phyloP scores from a whole-genome alignment of 768 basidiomycete genomes.

The Mycena belliarum region DNA sequence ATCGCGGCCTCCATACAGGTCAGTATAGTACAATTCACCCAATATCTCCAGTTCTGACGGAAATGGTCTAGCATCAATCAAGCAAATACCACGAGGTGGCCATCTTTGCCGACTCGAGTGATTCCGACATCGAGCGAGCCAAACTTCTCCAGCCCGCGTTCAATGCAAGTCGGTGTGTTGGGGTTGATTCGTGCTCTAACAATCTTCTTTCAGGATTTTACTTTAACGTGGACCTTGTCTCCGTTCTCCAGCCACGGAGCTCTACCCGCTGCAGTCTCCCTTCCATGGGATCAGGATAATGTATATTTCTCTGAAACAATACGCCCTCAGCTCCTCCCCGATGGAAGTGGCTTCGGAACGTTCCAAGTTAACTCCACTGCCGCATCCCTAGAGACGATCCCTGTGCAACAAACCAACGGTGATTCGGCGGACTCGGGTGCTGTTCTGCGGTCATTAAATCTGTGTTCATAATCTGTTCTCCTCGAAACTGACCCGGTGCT shows the following conservation, averaged over 20 bases:
- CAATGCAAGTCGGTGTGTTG: slow-evolving; percentile 24
- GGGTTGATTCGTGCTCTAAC: background rate
- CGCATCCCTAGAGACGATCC: slow-evolving; percentile 19
- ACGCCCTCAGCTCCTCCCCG: slow-evolving; percentile 33
- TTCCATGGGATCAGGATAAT: slow-evolving; percentile 32
- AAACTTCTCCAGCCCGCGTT: slow-evolving; percentile 28
- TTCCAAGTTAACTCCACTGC: slow-evolving; percentile 30
- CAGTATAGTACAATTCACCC: background rate
- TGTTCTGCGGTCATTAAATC: slow-evolving; percentile 27
- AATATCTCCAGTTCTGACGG: background rate
- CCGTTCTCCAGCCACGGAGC: slow-evolving; percentile 37
- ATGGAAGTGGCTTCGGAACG: slow-evolving; percentile 41
- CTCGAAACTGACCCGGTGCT: background rate
- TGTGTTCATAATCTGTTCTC: background rate
- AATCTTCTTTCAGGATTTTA: slow-evolving; percentile 27
- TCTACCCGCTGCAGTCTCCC: slow-evolving; percentile 35
- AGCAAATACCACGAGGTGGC: slow-evolving; percentile 35
- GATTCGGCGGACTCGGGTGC: slow-evolving; percentile 29
- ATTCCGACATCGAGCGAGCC: slow-evolving; percentile 35
- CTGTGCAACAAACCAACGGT: background rate
- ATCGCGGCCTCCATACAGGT: slow-evolving; percentile 35
- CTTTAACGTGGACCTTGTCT: slow-evolving; percentile 40
- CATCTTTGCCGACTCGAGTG: slow-evolving; percentile 36
- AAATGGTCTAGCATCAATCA: slow-evolving; percentile 33
- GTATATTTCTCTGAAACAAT: slow-evolving; percentile 41